Evolutionary conservation across 139 green algal genomes (phyloP).

Genomic region (Picochlorum sp.): DNA sequence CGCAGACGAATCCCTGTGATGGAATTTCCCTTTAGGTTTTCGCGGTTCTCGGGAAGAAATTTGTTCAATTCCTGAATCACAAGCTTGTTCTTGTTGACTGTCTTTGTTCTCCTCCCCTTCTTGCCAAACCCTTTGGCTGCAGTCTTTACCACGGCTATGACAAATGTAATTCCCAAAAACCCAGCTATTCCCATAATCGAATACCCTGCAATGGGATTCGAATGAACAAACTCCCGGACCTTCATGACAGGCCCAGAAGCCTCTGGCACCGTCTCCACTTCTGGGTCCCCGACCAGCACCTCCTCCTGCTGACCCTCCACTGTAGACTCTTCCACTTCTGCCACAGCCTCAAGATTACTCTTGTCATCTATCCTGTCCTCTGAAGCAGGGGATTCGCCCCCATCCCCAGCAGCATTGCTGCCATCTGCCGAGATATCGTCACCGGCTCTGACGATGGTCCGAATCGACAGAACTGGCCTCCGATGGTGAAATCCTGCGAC

Average conservation of each 20-base stretch:
- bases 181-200: constrained; percentile 8
- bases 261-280: too few relatives aligned
- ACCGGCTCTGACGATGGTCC: too few relatives aligned
- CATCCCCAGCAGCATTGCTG: too few relatives aligned
- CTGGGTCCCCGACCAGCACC: too few relatives aligned
- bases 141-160: constrained; percentile 34
- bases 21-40: constrained; percentile 38
- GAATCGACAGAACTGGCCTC: too few relatives aligned
- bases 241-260: not conserved
- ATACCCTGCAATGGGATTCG: not conserved
- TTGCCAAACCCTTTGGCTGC: constrained; percentile 35
- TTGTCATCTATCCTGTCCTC: too few relatives aligned
- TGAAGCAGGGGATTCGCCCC: too few relatives aligned
- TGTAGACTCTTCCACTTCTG: too few relatives aligned
- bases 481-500: too few relatives aligned
- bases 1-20: constrained; percentile 24
- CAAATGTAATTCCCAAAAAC: constrained; percentile 42
- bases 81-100: constrained; percentile 59
- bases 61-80: constrained; percentile 64
- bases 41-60: constrained; percentile 61
- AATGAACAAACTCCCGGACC: not conserved
- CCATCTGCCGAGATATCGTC: too few relatives aligned
- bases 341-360: too few relatives aligned
- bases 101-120: constrained; percentile 42
- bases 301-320: too few relatives aligned